phyloP scores from a whole-genome alignment of 805 yeast species.

The Schwanniomyces vanrijiae region DNA sequence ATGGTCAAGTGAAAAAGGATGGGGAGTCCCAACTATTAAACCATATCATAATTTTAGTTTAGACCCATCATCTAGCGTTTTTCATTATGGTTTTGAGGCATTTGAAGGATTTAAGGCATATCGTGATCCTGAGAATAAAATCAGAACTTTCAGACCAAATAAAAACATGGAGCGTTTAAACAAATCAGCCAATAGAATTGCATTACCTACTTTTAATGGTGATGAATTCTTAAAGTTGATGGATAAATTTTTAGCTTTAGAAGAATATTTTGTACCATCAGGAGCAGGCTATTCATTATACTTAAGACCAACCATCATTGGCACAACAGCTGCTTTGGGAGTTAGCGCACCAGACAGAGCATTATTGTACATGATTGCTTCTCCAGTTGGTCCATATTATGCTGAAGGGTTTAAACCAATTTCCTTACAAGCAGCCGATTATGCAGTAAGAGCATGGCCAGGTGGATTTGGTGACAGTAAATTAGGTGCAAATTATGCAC shows the following conservation, averaged over 20 bases:
- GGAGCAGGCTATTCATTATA: constrained; percentile 89
- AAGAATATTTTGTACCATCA: constrained; percentile 75
- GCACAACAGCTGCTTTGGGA: constrained; percentile 87
- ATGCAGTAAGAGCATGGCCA: constrained; percentile 99
- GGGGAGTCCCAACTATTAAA: constrained; percentile 83
- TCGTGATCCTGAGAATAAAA: constrained; percentile 55
- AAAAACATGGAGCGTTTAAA: constrained; percentile 92
- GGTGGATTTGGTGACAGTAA: constrained; percentile 97
- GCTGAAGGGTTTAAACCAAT: constrained; percentile 96
- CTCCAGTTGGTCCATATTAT: constrained; percentile 94
- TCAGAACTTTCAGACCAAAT: constrained; percentile 87
- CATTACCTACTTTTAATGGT: constrained; percentile 81
- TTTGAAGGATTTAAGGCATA: constrained; percentile 97
- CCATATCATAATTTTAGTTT: constrained; percentile 79
- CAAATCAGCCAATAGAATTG: constrained; percentile 82
- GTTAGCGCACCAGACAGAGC: constrained; percentile 83
- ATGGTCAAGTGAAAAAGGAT: constrained; percentile 76
- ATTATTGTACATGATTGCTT: constrained; percentile 78
- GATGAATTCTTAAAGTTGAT: constrained; percentile 75
- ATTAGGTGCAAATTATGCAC: constrained; percentile 97
- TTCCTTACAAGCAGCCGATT: constrained; percentile 88
- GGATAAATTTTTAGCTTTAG: constrained; percentile 72
- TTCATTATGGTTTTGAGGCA: constrained; percentile 93
- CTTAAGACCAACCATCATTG: constrained; percentile 93
- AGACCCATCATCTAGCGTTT: constrained; percentile 88